These are phyloP conservation scores for Neonectria sp. DNA, from an alignment of 2,329 filamentous ascomycete species.

Conservation along the genomic window DNA sequence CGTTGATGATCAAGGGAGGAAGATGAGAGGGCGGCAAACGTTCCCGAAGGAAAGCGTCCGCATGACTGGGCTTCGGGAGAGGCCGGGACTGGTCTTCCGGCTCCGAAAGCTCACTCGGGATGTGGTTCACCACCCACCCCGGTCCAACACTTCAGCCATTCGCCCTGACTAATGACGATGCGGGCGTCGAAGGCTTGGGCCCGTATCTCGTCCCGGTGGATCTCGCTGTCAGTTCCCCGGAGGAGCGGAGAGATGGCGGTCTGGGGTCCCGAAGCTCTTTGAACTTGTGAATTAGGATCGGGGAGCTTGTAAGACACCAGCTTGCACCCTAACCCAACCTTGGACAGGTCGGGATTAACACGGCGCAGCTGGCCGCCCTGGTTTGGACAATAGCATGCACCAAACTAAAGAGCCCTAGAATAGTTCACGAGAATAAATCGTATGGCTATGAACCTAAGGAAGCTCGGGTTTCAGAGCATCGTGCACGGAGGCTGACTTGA, in stretches of 20 bases:
- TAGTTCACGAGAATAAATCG: conserved; percentile 24
- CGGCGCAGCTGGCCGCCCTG: neutral
- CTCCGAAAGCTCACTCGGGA: conserved; percentile 29
- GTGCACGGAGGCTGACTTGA: conserved; percentile 4
- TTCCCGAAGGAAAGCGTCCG: conserved; percentile 25
- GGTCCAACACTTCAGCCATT: conserved; percentile 7
- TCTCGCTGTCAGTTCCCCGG: conserved; percentile 28
- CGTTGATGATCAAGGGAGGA: conserved; percentile 19
- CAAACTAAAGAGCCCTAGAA: conserved; percentile 8
- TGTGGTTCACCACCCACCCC: conserved; percentile 17
- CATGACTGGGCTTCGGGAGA: conserved; percentile 30
- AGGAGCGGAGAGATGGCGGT: conserved; percentile 27
- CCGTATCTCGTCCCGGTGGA: conserved; percentile 28
- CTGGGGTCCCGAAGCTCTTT: conserved; percentile 26
- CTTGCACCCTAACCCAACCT: conserved; percentile 4
- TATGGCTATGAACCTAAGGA: conserved; percentile 6
- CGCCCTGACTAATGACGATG: conserved; percentile 17
- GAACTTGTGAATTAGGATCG: conserved; percentile 1
- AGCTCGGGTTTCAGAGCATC: neutral
- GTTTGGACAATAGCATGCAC: neutral
- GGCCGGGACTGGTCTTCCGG: conserved; percentile 29
- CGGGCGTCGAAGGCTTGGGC: conserved; percentile 14
- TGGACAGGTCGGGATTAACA: conserved; percentile 12
- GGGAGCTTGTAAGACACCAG: conserved; percentile 14
- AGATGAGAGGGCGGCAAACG: conserved; percentile 16